Conservation (phyloP, 805 yeast species). For the Myxozyma vanderwaltii region DNA sequence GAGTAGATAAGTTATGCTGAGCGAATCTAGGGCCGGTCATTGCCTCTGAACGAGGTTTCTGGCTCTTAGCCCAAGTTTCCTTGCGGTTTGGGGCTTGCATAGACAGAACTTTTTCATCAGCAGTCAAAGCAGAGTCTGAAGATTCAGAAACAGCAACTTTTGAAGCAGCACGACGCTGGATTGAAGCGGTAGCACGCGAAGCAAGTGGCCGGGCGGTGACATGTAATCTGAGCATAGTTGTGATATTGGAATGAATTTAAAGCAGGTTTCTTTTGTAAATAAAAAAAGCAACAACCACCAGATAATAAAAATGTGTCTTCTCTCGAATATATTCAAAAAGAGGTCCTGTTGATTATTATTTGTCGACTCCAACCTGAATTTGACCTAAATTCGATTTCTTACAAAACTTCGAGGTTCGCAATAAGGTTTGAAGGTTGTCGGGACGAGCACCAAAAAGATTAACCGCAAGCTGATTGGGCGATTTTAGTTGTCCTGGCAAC, state of each 20-base stretch:
- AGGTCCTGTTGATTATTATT: too few species aligned
- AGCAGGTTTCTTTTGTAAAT: too few species aligned
- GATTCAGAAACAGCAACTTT: slow-evolving; percentile 7
- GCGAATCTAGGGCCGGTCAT: slow-evolving; percentile 66
- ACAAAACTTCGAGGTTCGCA: not conserved
- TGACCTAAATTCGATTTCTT: not conserved
- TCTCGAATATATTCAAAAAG: too few species aligned
- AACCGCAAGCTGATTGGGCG: slow-evolving; percentile 15
- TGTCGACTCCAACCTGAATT: too few species aligned
- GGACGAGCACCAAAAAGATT: not conserved
- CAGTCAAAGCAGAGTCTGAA: slow-evolving; percentile 13
- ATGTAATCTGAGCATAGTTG: slow-evolving; percentile 8
- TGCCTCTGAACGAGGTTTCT: slow-evolving; percentile 60
- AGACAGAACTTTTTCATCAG: slow-evolving; percentile 18
- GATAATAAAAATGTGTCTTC: too few species aligned
- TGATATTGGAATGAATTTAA: not conserved
- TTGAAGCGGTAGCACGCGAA: not conserved
- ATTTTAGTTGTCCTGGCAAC: slow-evolving; percentile 9
- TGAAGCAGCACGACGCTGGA: slow-evolving; percentile 11
- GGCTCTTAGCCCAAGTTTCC: slow-evolving; percentile 71
- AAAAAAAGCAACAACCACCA: too few species aligned
- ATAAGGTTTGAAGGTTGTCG: slow-evolving; percentile 1
- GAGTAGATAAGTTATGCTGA: slow-evolving; percentile 61
- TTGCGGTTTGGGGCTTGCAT: slow-evolving; percentile 78
- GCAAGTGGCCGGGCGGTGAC: slow-evolving; percentile 6